A percentile compares a stretch with the other conserved stretches of the same genome.
phyloP scores from a whole-genome alignment of 2,329 filamentous ascomycete species.

The Aplosporella prunicola region DNA sequence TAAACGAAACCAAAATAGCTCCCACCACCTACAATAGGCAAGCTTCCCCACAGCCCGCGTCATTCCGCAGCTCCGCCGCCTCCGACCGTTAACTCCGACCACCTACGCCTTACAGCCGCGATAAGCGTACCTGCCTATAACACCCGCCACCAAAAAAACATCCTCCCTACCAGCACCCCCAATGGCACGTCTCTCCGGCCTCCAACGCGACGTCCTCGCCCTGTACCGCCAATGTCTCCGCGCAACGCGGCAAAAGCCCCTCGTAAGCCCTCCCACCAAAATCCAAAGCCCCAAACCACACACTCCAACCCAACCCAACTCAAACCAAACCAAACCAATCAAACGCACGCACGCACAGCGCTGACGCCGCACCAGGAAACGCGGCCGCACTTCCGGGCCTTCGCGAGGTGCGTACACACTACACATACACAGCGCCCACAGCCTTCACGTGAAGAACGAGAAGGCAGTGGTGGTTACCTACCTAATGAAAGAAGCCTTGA shows the following conservation, averaged over 20 bases:
- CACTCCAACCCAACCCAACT: too few relatives aligned
- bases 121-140: too few relatives aligned
- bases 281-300: not conserved
- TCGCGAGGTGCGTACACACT: conserved; percentile 53
- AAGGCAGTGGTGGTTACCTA: not conserved
- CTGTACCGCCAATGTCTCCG: conserved; percentile 82
- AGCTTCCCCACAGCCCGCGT: too few relatives aligned
- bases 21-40: too few relatives aligned
- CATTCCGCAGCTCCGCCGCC: too few relatives aligned
- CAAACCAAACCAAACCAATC: conserved; percentile 28
- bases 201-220: conserved; percentile 80
- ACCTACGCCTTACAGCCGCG: too few relatives aligned
- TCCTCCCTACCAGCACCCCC: not conserved
- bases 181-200: conserved; percentile 59
- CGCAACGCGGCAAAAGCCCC: conserved; percentile 70
- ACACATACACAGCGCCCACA: not conserved
- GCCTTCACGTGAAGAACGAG: not conserved
- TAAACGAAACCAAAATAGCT: too few relatives aligned
- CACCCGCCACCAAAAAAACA: not conserved
- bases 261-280: conserved; percentile 42
- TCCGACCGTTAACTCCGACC: too few relatives aligned
- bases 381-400: conserved; percentile 53
- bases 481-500: not conserved
- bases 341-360: conserved; percentile 12
- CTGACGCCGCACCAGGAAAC: conserved; percentile 36